These are phyloP conservation scores for Yueomyces sinensis DNA, from an alignment of 805 yeast species.

Conservation along the genomic window DNA sequence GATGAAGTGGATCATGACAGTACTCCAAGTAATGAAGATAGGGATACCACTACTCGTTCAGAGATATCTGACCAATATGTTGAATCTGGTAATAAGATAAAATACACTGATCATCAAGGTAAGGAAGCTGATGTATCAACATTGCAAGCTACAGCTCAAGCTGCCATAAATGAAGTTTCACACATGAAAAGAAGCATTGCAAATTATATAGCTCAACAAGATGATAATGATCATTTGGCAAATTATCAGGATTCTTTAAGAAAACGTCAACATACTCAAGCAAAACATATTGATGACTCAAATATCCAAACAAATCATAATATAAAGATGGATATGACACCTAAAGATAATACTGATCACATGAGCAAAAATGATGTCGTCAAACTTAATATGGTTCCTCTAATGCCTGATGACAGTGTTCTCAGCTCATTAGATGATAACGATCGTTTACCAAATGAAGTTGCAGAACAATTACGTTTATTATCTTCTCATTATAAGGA, in stretches of 20 bases:
- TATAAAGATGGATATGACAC: background rate
- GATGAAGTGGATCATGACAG: background rate
- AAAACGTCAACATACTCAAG: background rate
- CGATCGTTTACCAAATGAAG: conserved; percentile 23
- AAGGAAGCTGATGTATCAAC: background rate
- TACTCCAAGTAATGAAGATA: background rate
- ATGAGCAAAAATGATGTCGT: conserved; percentile 3
- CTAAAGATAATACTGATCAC: background rate
- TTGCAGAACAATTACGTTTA: conserved; percentile 24
- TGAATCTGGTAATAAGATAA: background rate
- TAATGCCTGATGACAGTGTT: conserved; percentile 12
- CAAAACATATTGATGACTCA: background rate
- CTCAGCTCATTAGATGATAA: conserved; percentile 18
- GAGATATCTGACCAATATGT: background rate
- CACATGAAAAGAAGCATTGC: conserved; percentile 10
- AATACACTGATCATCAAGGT: background rate
- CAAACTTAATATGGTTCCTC: conserved; percentile 3
- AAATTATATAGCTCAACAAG: background rate
- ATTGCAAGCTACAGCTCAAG: conserved; percentile 16
- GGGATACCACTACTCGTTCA: background rate
- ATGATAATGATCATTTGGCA: conserved; percentile 1
- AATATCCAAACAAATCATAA: background rate
- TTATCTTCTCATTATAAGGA: conserved; percentile 24
- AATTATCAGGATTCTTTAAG: background rate
- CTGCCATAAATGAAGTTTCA: conserved; percentile 15